A percentile compares a stretch with the other conserved stretches of the same genome.
phyloP scores from a whole-genome alignment of 768 basidiomycete species.

The Boletus sensibilis region DNA sequence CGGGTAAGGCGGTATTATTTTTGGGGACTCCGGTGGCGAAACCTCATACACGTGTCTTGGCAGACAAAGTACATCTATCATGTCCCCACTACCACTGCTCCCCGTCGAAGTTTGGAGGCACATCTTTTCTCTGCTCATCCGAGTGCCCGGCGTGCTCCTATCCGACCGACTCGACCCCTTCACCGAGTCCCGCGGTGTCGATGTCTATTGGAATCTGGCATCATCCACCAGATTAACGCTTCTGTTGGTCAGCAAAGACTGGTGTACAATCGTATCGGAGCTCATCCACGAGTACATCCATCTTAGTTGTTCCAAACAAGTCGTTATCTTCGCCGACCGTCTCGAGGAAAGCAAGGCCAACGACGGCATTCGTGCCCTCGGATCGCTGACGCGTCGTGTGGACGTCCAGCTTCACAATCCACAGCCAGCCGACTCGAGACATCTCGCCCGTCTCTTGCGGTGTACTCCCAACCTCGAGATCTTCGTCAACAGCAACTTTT shows the following conservation, averaged over 20 bases:
- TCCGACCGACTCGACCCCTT: slow-evolving; percentile 43
- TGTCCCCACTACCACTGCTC: slow-evolving; percentile 23
- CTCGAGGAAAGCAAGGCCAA: slow-evolving; percentile 31
- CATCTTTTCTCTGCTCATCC: slow-evolving; percentile 36
- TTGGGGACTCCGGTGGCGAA: background rate
- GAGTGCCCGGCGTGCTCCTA: slow-evolving; percentile 34
- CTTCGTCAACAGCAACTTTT: slow-evolving; percentile 40
- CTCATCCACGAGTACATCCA: slow-evolving; percentile 42
- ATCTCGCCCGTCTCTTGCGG: slow-evolving; percentile 38
- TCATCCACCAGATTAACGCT: slow-evolving; percentile 31
- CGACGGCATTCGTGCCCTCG: slow-evolving; percentile 31
- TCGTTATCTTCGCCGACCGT: slow-evolving; percentile 33
- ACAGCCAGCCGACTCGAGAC: slow-evolving; percentile 16
- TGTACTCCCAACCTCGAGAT: slow-evolving; percentile 46
- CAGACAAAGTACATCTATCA: slow-evolving; percentile 4
- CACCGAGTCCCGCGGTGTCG: slow-evolving; percentile 30
- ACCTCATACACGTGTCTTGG: slow-evolving; percentile 1
- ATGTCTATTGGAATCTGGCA: slow-evolving; percentile 32
- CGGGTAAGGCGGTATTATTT: background rate
- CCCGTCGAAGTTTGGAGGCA: slow-evolving; percentile 43
- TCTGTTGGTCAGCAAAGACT: slow-evolving; percentile 38
- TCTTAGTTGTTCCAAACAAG: slow-evolving; percentile 37
- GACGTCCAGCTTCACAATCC: slow-evolving; percentile 40
- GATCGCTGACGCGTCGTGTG: slow-evolving; percentile 41
- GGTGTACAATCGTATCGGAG: slow-evolving; percentile 38